phyloP scores from a whole-genome alignment of 164 flowering plant genomes.

The Piper longum region DNA sequence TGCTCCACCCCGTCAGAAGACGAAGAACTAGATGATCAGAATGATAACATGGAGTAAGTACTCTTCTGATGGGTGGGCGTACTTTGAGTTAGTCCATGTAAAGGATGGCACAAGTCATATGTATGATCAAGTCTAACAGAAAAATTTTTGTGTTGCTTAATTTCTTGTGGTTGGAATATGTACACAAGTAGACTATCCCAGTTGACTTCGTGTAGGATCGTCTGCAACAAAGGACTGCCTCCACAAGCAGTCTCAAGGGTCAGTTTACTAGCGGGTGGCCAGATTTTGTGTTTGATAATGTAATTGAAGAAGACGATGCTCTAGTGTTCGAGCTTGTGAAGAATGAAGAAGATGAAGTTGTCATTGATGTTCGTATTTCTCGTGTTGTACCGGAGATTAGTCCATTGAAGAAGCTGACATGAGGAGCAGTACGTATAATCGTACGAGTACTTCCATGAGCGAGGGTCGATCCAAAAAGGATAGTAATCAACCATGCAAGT shows the following conservation, averaged over 20 bases:
- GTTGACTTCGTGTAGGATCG: not conserved
- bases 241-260: not conserved
- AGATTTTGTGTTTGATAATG: not conserved
- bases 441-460: too few relatives aligned
- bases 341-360: not conserved
- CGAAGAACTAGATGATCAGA: too few relatives aligned
- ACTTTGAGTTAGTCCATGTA: too few relatives aligned
- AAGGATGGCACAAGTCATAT: too few relatives aligned
- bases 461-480: too few relatives aligned
- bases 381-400: not conserved
- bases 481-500: too few relatives aligned
- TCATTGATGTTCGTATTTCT: conserved; percentile 3
- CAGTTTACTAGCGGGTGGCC: conserved; percentile 3
- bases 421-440: too few relatives aligned
- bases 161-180: too few relatives aligned
- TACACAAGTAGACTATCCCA: not conserved
- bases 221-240: not conserved
- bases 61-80: too few relatives aligned
- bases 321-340: conserved; percentile 2
- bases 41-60: too few relatives aligned
- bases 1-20: not conserved
- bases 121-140: too few relatives aligned
- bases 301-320: conserved; percentile 5
- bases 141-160: too few relatives aligned
- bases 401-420: not conserved